These are phyloP conservation scores for Paraleonurus japonicus DNA, from an alignment of 257 asterid species.

Conservation along the genomic window DNA sequence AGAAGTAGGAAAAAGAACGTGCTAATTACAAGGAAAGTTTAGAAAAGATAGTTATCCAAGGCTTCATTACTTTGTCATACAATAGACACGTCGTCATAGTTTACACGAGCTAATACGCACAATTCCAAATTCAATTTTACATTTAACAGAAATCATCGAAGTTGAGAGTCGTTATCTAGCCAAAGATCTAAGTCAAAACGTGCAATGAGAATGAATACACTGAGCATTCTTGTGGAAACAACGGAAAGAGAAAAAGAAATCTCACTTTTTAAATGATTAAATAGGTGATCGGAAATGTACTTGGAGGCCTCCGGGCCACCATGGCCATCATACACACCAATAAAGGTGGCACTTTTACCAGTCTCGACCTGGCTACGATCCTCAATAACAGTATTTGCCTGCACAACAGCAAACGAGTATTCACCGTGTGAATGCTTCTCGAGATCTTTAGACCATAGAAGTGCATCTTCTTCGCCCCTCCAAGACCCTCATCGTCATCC, in stretches of 20 bases:
- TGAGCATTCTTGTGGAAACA: no score
- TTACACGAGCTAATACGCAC: neutral
- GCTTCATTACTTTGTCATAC: neutral
- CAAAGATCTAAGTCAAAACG: neutral
- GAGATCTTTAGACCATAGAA: conserved; percentile 65
- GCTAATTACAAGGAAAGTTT: neutral
- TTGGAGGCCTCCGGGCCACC: conserved; percentile 69
- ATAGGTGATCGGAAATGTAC: conserved; percentile 57
- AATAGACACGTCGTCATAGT: neutral
- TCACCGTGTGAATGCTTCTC: conserved; percentile 69
- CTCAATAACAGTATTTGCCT: conserved; percentile 59
- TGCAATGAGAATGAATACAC: neutral
- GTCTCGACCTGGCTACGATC: conserved; percentile 78
- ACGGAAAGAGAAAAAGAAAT: neutral
- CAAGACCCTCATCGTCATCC: conserved; percentile 45
- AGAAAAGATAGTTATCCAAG: neutral
- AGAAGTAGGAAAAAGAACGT: neutral
- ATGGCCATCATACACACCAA: conserved; percentile 88
- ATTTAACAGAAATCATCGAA: neutral
- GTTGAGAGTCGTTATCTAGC: neutral
- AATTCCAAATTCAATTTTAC: neutral
- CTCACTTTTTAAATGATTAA: conserved; percentile 53
- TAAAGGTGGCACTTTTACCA: conserved; percentile 54
- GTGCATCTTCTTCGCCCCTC: conserved; percentile 45
- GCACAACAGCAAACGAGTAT: conserved; percentile 66